A percentile compares a stretch with the other conserved stretches of the same genome.
These are phyloP conservation scores for Oleoguttula mirabilis DNA, from an alignment of 495 filamentous ascomycete genomes.

Conservation along the genomic window DNA sequence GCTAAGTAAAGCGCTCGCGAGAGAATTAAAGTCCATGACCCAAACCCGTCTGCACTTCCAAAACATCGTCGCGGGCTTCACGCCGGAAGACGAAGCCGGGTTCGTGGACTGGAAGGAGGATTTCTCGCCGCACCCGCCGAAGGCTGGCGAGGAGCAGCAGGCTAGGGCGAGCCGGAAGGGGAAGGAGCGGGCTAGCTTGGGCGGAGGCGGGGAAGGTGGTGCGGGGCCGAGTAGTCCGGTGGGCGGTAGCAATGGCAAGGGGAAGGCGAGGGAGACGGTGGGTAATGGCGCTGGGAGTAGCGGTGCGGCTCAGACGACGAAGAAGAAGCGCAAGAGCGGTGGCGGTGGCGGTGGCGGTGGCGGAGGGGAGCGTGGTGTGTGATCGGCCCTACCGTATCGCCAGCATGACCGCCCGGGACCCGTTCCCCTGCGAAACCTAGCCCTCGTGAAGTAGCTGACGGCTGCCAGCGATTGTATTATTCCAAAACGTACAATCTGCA, in stretches of 20 bases:
- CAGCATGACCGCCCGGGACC: too few species aligned
- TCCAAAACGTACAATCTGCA: too few species aligned
- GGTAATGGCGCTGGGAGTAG: not conserved
- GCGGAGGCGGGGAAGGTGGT: not conserved
- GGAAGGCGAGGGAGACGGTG: too few species aligned
- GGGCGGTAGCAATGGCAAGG: not conserved
- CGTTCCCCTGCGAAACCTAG: too few species aligned
- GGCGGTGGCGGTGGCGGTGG: too few species aligned
- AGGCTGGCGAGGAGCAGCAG: conserved; percentile 5
- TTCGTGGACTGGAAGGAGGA: conserved; percentile 13
- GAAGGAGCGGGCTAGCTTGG: conserved; percentile 11
- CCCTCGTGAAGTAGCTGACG: too few species aligned
- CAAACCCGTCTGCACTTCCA: conserved; percentile 21
- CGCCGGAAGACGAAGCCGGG: conserved; percentile 11
- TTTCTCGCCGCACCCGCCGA: conserved; percentile 10
- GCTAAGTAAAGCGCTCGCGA: too few species aligned
- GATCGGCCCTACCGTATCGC: too few species aligned
- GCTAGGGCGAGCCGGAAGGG: conserved; percentile 4
- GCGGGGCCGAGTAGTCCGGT: not conserved
- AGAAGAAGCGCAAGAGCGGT: not conserved
- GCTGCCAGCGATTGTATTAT: too few species aligned
- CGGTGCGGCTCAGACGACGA: too few species aligned
- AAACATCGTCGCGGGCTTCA: conserved; percentile 17
- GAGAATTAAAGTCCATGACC: conserved; percentile 18
- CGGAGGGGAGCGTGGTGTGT: too few species aligned